Evolutionary conservation across 2,329 filamentous ascomycete genomes (phyloP), one percentile per base, ranked within the genome.

Genomic region (Teratosphaeria destructans): DNA sequence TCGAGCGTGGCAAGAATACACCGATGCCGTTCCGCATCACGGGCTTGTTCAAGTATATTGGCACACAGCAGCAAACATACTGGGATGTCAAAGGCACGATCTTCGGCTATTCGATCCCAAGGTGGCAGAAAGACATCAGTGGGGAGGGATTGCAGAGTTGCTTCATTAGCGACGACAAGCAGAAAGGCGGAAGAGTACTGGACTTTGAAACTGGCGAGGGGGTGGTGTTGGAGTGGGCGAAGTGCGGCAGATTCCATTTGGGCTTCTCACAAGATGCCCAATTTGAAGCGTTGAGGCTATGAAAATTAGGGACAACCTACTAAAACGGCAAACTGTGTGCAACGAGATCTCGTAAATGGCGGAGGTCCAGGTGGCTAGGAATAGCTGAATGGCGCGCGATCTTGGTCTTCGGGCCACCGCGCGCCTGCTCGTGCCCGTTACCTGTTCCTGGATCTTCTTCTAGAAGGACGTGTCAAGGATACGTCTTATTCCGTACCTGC

Each of bases 201-300:
- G 70, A 75, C 35, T 76, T 77, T 57, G 71, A 72, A 60, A 72
- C 70, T 39, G 68, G 63, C 0, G 70, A 71, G 3, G 71, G 69
- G 26, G 71, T 67, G 5, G 11, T 66, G 19, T 59, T 77, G 57
- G 69, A 71, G 47, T 76, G 72, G 68, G 71, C 73, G 2, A 75
- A 74, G 59, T 75, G 73, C 53, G 75, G 74, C 12, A 68, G 74
- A 43, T 76, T 76, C 59, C 75, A 77, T 66, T 61, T 77, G 32
- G 75, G 74, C 0, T 76, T 77, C 53, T 74, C 75, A 27, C 71
- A 74, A 54, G 75, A 73, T 53, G 71, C 72, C 3, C 71, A 74
- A 55, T 77, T 72, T 66, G 74, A 77, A 60, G 65, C 69, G 57
- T 60, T 76, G 57, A 59, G 65, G 26, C 59, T 70, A 2, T 66